These are phyloP conservation scores for Zea luxurians DNA, from an alignment of 176 grass and related monocot genomes.

Conservation along the genomic window DNA sequence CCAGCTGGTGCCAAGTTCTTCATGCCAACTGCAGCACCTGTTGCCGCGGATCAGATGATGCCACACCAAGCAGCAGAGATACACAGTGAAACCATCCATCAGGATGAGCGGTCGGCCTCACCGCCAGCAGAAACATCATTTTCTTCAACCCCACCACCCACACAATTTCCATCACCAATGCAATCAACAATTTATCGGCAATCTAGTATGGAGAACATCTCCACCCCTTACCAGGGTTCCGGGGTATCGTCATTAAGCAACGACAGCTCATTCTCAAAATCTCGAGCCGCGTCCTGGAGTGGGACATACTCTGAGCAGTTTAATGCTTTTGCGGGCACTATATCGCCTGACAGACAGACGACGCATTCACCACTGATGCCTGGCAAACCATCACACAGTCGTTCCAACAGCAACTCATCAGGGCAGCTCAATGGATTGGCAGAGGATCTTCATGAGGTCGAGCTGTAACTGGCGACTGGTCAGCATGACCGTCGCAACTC, in stretches of 20 bases:
- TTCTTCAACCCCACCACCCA: slow-evolving; percentile 45
- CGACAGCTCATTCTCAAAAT: slow-evolving; percentile 46
- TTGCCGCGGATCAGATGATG: slow-evolving; percentile 42
- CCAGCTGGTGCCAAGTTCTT: slow-evolving; percentile 74
- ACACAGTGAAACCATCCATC: slow-evolving; percentile 42
- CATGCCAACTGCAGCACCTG: slow-evolving; percentile 49
- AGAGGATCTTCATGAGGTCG: slow-evolving; percentile 75
- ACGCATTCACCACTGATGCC: slow-evolving; percentile 47
- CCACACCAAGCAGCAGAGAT: slow-evolving; percentile 41
- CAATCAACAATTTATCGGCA: slow-evolving; percentile 67
- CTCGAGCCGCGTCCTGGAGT: slow-evolving; percentile 81
- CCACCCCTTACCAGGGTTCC: slow-evolving; percentile 39
- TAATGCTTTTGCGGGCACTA: slow-evolving; percentile 21
- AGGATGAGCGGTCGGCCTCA: slow-evolving; percentile 52
- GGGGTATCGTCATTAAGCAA: slow-evolving; percentile 33
- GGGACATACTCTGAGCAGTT: slow-evolving; percentile 65
- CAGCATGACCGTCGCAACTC: background rate
- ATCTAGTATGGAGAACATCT: slow-evolving; percentile 68
- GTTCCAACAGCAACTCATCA: slow-evolving; percentile 53
- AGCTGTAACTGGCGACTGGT: slow-evolving; percentile 40
- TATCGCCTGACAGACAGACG: slow-evolving; percentile 36
- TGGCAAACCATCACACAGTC: slow-evolving; percentile 26
- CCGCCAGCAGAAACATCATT: slow-evolving; percentile 49
- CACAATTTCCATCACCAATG: slow-evolving; percentile 49
- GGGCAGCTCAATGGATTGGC: slow-evolving; percentile 46